These are phyloP conservation scores for Hansfordia pulvinata DNA, from an alignment of 2,329 filamentous ascomycete species.

Conservation along the genomic window DNA sequence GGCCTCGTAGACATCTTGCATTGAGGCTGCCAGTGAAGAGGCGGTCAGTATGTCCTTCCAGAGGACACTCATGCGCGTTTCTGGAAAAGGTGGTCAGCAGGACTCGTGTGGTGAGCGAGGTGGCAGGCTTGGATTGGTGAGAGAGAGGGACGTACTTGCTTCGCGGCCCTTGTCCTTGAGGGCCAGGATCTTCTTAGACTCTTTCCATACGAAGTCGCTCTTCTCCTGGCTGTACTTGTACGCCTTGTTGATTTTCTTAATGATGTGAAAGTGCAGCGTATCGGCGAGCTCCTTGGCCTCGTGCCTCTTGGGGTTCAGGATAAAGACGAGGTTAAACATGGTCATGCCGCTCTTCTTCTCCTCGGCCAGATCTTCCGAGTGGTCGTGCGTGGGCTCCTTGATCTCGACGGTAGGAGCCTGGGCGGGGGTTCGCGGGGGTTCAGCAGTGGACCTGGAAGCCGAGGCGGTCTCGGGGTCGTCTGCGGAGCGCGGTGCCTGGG, in stretches of 20 bases:
- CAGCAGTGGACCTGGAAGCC: not conserved
- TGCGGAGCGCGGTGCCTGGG: conserved; percentile 3
- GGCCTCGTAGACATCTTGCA: conserved; percentile 68
- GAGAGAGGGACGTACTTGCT: conserved; percentile 25
- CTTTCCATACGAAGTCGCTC: conserved; percentile 81
- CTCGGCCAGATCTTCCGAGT: conserved; percentile 33
- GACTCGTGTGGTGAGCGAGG: too few species aligned
- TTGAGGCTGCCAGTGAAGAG: conserved; percentile 70
- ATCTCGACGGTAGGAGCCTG: not conserved
- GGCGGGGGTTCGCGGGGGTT: not conserved
- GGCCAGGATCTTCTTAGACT: conserved; percentile 69
- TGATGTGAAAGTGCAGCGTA: conserved; percentile 70
- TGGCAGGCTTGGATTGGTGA: not conserved
- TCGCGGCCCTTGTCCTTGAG: conserved; percentile 75
- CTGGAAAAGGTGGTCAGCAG: conserved; percentile 17
- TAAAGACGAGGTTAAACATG: conserved; percentile 97
- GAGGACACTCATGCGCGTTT: conserved; percentile 46
- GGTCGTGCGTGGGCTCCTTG: conserved; percentile 6
- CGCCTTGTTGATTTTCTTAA: conserved; percentile 84
- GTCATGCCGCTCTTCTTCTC: conserved; percentile 64
- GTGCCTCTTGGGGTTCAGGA: conserved; percentile 65
- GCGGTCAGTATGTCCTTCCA: conserved; percentile 59
- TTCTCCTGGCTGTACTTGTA: conserved; percentile 87
- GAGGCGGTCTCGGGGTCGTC: conserved; percentile 14
- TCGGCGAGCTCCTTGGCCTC: conserved; percentile 67